Evolutionary conservation across 2,329 filamentous ascomycete species (phyloP), one percentile per base, ranked within the genome.

Genomic region (Septoria petroselini): DNA sequence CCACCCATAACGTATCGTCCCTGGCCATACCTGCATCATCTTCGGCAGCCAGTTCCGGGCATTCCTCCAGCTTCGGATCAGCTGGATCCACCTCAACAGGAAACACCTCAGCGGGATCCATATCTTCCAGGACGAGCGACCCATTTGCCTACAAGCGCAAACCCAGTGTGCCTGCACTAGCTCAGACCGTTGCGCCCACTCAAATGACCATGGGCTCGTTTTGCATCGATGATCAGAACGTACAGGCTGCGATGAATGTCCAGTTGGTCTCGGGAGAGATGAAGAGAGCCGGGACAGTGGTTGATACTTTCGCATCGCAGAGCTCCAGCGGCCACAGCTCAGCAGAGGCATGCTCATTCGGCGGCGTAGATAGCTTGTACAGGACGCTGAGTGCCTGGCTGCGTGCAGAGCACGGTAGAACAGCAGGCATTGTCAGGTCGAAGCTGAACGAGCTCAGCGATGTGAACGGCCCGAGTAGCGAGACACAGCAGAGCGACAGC

Each of bases 371-470:
- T 29, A 23, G 7, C 7, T 27, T 41, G 6, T 21, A 41, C 23
- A 41, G n/a, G 25, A 27, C 2, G 2, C 4, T 41, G n/a, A 41
- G 38, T 21, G n/a, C 4, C 14, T 41, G 38, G 38, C 38, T 41
- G 2, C 38, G 38, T 25, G 38, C 12, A 3, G 38, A 41, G 14
- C 38, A 41, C 4, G n/a, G 12, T 5, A 41, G 38, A 15, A 41
- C 38, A 27, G 23, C 38, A 3, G 14, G 17, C 8, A 23, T 29
- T 3, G 29, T 41, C 23, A 23, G 23, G 25, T 25, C 38, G 21
- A 41, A 41, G 25, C 25, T 41, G 38, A 41, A 23, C 23, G 38
- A 41, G 12, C 19, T 41, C 19, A 41, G 17, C 19, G 38, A 41
- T 27, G 21, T 14, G 7, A 27, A 41, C 29, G 38, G 12, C 14